Base-by-base conservation (phyloP, 371 early-diverging fungal species). In the Mucor indicus region DNA sequence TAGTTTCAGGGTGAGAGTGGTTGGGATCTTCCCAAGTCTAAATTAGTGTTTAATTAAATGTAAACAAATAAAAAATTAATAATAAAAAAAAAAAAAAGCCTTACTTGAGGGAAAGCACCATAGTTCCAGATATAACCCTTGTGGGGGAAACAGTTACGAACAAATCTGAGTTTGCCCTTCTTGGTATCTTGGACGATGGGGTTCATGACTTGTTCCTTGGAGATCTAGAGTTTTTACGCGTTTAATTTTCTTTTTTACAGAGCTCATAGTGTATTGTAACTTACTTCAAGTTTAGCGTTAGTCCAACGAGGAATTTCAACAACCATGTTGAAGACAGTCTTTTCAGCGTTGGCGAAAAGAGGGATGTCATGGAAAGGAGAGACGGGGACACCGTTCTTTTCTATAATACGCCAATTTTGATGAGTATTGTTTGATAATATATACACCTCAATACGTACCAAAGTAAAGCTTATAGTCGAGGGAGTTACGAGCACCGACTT, bases 111-210 rank as follows among this genome's bases (percentile, higher is more conserved):
- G 60, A 95, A 69, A 20, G 94, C 94, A 49, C 96, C 96, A 59
- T 95, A 95, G 86, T 97, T 97, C 94, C 95, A 96, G 58, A 91
- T 86, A 74, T 95, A 97, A 47, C 97, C 97, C 69, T 91, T 90
- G 83, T 89, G 88, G 13, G 96, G 98, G 84, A 93, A 96, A 60
- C 89, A 80, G 83, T 97, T 96, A 57, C 86, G 78, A 39, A 96
- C 93, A 67, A 81, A 96, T 52, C 98, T 80, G 36, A 91, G 84
- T 69, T 90, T 89, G 57, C 90, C 93, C 69, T 97, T 95, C 83
- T 97, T 96, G 54, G 84, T 75, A 67, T 97, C 98, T 73, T 97
- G 96, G 69, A 84, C 84, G 66, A 97, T 96, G 35, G 96, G 96
- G 84, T 97, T 97, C 69, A 92, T 79, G 40, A 74, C 51, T 44